These are phyloP conservation scores for Gelatoporia subvermispora DNA, from an alignment of 768 basidiomycete genomes.

Conservation along the genomic window DNA sequence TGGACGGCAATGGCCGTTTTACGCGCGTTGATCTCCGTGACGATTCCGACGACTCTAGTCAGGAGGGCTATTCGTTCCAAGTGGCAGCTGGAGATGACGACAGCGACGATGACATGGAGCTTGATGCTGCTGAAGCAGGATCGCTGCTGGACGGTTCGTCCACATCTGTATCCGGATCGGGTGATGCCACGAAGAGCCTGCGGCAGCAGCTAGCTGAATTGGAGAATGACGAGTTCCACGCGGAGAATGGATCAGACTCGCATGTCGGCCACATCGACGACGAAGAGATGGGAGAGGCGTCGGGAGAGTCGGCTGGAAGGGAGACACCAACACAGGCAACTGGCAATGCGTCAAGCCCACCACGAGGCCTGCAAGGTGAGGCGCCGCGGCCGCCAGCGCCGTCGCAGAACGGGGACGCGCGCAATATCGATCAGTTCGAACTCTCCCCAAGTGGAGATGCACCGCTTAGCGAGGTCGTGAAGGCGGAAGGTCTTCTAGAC, in stretches of 20 bases:
- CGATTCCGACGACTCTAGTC: background rate
- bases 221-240: slow-evolving; percentile 23
- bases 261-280: slow-evolving; percentile 28
- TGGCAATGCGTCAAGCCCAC: slow-evolving; percentile 6
- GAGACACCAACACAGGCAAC: slow-evolving; percentile 11
- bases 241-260: slow-evolving; percentile 11
- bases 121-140: slow-evolving; percentile 27
- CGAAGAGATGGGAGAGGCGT: slow-evolving; percentile 28
- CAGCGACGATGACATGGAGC: slow-evolving; percentile 3
- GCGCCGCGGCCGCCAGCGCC: slow-evolving; percentile 44
- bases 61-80: slow-evolving; percentile 22
- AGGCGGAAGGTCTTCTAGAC: slow-evolving; percentile 63
- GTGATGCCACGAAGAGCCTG: slow-evolving; percentile 53
- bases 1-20: too few species aligned
- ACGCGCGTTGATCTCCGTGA: background rate
- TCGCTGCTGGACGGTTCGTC: slow-evolving; percentile 24
- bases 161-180: slow-evolving; percentile 24
- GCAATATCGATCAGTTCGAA: slow-evolving; percentile 46
- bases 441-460: slow-evolving; percentile 50
- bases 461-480: slow-evolving; percentile 42
- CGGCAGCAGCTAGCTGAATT: slow-evolving; percentile 62
- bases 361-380: slow-evolving; percentile 35
- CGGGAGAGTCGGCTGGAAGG: slow-evolving; percentile 23
- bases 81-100: slow-evolving; percentile 19
- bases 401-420: slow-evolving; percentile 42